These are phyloP conservation scores for Chimonanthus praecox DNA, from an alignment of 164 flowering plant species.

Conservation along the genomic window DNA sequence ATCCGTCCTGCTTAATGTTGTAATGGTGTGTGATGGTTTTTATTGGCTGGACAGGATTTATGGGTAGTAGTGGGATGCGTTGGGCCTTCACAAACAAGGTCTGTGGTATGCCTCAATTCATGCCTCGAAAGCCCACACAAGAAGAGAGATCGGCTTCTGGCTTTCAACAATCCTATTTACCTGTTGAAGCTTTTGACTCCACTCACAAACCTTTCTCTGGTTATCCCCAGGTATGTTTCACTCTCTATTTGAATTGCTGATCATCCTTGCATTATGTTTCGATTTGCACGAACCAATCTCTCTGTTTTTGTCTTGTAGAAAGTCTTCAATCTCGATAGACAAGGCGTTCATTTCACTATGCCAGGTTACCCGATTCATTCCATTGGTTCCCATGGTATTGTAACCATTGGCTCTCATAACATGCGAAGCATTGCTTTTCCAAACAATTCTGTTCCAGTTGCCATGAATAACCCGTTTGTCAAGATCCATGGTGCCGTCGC, in stretches of 20 bases:
- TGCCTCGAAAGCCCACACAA: conserved; percentile 34
- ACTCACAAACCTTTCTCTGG: too few species aligned
- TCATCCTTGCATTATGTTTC: neutral
- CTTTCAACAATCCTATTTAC: too few species aligned
- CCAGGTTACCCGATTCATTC: conserved; percentile 29
- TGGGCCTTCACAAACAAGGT: conserved; percentile 39
- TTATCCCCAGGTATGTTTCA: too few species aligned
- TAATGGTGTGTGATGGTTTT: too few species aligned
- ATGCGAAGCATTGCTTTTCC: conserved; percentile 28
- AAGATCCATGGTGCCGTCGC: conserved; percentile 31
- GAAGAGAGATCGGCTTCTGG: conserved; percentile 35
- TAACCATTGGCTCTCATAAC: conserved; percentile 7
- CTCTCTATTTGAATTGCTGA: too few species aligned
- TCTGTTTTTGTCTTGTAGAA: conserved; percentile 20
- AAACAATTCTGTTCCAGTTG: conserved; percentile 31
- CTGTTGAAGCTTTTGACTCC: too few species aligned
- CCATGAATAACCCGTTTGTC: conserved; percentile 37
- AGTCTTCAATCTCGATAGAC: conserved; percentile 29
- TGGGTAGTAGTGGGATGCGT: conserved; percentile 28
- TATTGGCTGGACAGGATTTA: conserved; percentile 22
- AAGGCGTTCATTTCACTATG: conserved; percentile 29
- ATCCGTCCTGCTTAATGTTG: too few species aligned
- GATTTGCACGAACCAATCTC: neutral
- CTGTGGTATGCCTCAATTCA: conserved; percentile 39
- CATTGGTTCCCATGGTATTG: conserved; percentile 15